Evolutionary conservation across 345 rosid species (phyloP).

Genomic region (Corymbia maculata): DNA sequence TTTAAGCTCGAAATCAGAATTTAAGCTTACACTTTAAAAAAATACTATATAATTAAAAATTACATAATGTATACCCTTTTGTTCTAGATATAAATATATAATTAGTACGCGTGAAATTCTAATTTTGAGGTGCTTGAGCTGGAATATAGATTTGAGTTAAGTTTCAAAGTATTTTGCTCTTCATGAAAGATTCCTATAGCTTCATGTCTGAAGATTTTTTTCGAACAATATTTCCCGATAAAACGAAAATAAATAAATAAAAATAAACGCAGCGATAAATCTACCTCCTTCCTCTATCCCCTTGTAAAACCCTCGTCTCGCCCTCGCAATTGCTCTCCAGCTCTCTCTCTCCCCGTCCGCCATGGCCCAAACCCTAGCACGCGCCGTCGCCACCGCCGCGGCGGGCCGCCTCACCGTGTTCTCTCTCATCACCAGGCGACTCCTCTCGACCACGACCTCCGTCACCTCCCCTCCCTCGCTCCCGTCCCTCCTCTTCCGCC

Average conservation of each 20-base stretch:
- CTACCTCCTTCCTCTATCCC: not conserved
- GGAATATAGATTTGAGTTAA: not conserved
- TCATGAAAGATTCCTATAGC: rapidly evolving
- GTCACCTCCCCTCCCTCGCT: conserved; percentile 25
- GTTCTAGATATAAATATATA: not conserved
- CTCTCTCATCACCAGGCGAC: conserved; percentile 18
- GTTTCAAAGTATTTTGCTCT: not conserved
- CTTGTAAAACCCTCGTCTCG: not conserved
- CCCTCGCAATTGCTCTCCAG: not conserved
- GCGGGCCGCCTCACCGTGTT: conserved; percentile 33
- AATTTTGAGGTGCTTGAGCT: not conserved
- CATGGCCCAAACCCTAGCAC: conserved; percentile 64
- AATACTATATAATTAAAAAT: rapidly evolving
- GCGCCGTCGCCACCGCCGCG: conserved; percentile 13
- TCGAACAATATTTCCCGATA: not conserved
- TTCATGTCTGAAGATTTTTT: not conserved
- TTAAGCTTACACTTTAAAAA: not conserved
- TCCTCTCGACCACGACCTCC: conserved; percentile 18
- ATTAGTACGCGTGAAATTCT: not conserved
- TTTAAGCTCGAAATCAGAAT: rapidly evolving
- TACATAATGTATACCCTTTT: not conserved
- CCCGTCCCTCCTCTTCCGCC: conserved; percentile 25
- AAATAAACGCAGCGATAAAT: not conserved
- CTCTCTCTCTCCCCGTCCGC: not conserved
- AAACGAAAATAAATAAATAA: not conserved